These are phyloP conservation scores for Aspergillus nidulans DNA, from an alignment of 495 filamentous ascomycete genomes.

Conservation along the genomic window DNA sequence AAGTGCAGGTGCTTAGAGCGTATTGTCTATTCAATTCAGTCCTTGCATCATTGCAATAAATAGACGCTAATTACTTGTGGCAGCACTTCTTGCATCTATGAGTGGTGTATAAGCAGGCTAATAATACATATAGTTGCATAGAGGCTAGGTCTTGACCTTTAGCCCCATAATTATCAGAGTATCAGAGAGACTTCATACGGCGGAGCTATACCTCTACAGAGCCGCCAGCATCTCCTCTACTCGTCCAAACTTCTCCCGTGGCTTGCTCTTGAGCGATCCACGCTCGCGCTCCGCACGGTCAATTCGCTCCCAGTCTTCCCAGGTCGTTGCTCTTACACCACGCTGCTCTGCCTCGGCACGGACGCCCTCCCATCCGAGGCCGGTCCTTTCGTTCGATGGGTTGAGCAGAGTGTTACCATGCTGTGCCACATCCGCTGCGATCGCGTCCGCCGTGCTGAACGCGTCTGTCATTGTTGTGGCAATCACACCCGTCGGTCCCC, in stretches of 20 bases:
- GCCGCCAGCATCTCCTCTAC: constrained; percentile 77
- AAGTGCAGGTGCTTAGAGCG: too few species aligned
- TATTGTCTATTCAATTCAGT: too few species aligned
- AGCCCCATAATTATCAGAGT: too few species aligned
- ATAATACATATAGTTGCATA: too few species aligned
- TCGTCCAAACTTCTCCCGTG: constrained; percentile 77
- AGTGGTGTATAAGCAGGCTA: too few species aligned
- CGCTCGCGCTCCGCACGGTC: constrained; percentile 69
- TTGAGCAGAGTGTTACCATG: constrained; percentile 43
- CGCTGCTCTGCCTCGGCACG: constrained; percentile 47
- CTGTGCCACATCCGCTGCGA: constrained; percentile 63
- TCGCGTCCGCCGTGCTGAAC: constrained; percentile 79
- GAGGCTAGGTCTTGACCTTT: too few species aligned
- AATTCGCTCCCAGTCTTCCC: constrained; percentile 84
- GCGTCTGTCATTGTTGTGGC: constrained; percentile 95
- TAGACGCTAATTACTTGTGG: too few species aligned
- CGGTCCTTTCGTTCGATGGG: constrained; percentile 34
- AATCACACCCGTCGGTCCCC: constrained; percentile 92
- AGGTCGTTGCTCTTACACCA: constrained; percentile 52
- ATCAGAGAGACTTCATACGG: too few species aligned
- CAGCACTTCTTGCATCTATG: too few species aligned
- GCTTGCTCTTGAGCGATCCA: constrained; percentile 65
- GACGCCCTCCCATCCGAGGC: constrained; percentile 73
- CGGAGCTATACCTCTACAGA: constrained; percentile 4
- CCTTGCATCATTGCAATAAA: too few species aligned